phyloP scores from a whole-genome alignment of 345 rosid species.

The Camelina sativa region DNA sequence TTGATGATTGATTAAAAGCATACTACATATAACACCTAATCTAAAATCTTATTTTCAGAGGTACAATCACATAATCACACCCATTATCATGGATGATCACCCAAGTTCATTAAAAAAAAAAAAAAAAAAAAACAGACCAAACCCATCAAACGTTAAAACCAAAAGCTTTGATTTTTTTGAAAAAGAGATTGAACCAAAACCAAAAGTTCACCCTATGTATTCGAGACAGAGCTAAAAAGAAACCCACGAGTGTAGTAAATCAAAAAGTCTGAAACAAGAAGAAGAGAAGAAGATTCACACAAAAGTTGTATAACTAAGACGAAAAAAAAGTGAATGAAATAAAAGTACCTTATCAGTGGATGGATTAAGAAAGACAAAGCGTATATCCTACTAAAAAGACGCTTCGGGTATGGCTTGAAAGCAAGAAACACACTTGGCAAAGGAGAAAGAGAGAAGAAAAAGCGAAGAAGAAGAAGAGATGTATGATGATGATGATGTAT shows the following conservation, averaged over 20 bases:
- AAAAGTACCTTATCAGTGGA: slow-evolving; percentile 29
- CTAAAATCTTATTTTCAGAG: not conserved
- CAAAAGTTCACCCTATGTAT: not conserved
- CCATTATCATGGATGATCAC: slow-evolving; percentile 13
- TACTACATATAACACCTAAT: slow-evolving; percentile 1
- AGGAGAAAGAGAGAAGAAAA: slow-evolving; percentile 21
- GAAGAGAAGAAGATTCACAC: slow-evolving; percentile 21
- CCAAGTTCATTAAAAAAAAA: not conserved
- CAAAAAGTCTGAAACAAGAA: slow-evolving; percentile 37
- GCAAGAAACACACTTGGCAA: not conserved
- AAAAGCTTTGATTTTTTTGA: not conserved
- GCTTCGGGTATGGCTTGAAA: slow-evolving; percentile 19
- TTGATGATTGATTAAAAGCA: slow-evolving; percentile 2
- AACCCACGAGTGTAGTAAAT: slow-evolving; percentile 23
- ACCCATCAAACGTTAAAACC: not conserved
- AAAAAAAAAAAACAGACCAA: not conserved
- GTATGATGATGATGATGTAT: slow-evolving; percentile 8
- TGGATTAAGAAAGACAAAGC: slow-evolving; percentile 24
- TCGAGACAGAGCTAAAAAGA: slow-evolving; percentile 4
- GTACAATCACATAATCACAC: not conserved
- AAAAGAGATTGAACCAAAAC: slow-evolving; percentile 1
- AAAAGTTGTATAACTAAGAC: slow-evolving; percentile 12
- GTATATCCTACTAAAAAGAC: not conserved
- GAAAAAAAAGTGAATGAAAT: slow-evolving; percentile 13
- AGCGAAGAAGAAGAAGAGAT: slow-evolving; percentile 1